These are phyloP conservation scores for Aspergillus avenaceus DNA, from an alignment of 495 filamentous ascomycete species.

Conservation along the genomic window DNA sequence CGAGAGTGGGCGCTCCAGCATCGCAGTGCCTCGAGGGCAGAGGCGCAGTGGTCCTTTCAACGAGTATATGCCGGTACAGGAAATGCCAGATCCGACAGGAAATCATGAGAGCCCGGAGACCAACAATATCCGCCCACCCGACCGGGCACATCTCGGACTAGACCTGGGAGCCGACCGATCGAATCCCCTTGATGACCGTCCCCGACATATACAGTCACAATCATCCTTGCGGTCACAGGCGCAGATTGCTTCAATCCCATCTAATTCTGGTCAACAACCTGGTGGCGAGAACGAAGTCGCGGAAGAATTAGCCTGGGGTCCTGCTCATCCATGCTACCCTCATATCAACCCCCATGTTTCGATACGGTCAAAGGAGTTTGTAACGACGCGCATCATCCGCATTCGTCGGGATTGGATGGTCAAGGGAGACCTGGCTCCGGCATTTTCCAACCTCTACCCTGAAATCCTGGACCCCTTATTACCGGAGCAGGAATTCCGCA, in stretches of 20 bases:
- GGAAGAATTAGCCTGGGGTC: conserved; percentile 68
- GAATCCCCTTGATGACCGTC: conserved; percentile 19
- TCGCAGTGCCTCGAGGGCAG: conserved; percentile 60
- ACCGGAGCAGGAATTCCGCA: conserved; percentile 75
- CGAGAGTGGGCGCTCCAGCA: conserved; percentile 59
- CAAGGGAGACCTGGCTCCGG: conserved; percentile 84
- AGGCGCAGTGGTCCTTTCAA: conserved; percentile 36
- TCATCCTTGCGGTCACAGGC: conserved; percentile 39
- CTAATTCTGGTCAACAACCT: conserved; percentile 41
- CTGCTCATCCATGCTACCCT: conserved; percentile 85
- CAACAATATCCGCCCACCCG: conserved; percentile 29
- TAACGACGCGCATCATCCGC: conserved; percentile 82
- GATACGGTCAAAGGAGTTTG: conserved; percentile 64
- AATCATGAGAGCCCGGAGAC: conserved; percentile 27
- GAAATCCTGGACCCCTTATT: conserved; percentile 87
- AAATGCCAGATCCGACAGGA: conserved; percentile 43
- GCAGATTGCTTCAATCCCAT: conserved; percentile 38
- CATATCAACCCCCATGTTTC: conserved; percentile 93
- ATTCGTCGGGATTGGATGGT: conserved; percentile 88
- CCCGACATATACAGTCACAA: conserved; percentile 36
- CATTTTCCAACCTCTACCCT: conserved; percentile 90
- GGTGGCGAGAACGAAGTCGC: conserved; percentile 46
- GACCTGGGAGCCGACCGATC: conserved; percentile 17
- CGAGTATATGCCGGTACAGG: conserved; percentile 31
- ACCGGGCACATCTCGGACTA: conserved; percentile 26